Conservation (phyloP, 371 early-diverging fungal species). For the Scutellospora calospora region DNA sequence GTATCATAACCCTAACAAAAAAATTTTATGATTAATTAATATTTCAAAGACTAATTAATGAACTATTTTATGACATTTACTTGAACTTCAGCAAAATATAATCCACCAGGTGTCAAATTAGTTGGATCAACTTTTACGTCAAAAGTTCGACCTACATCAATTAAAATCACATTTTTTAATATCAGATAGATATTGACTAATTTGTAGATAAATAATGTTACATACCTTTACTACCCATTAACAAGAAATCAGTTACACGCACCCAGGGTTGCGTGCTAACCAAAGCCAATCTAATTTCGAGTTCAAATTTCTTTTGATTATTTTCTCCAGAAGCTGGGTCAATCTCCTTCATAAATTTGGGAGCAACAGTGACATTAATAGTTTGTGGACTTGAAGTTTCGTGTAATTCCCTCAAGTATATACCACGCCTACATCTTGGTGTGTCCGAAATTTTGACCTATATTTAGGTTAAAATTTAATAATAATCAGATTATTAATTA, state of each 20-base stretch:
- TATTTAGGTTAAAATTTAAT: neutral
- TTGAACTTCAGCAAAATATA: conserved; percentile 82
- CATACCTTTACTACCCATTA: conserved; percentile 61
- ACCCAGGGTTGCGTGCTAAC: conserved; percentile 81
- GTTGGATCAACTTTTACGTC: conserved; percentile 85
- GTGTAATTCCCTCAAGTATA: conserved; percentile 85
- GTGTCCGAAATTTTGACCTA: conserved; percentile 22
- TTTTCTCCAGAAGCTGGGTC: conserved; percentile 68
- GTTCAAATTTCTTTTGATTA: conserved; percentile 72
- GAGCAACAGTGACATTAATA: conserved; percentile 67
- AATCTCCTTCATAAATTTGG: conserved; percentile 77
- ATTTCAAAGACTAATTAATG: no score
- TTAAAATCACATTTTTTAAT: neutral
- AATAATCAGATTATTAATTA: no score
- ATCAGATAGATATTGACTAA: neutral
- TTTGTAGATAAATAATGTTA: neutral
- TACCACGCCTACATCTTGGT: conserved; percentile 70
- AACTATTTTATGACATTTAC: no score
- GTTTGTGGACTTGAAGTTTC: conserved; percentile 76
- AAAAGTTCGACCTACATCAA: conserved; percentile 66
- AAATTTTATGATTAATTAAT: neutral
- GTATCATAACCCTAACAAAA: conserved; percentile 75
- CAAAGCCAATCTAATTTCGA: conserved; percentile 85
- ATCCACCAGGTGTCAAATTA: conserved; percentile 71
- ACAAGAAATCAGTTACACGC: conserved; percentile 78